Conservation (phyloP, 768 basidiomycete species). For the Inosperma sp. region DNA sequence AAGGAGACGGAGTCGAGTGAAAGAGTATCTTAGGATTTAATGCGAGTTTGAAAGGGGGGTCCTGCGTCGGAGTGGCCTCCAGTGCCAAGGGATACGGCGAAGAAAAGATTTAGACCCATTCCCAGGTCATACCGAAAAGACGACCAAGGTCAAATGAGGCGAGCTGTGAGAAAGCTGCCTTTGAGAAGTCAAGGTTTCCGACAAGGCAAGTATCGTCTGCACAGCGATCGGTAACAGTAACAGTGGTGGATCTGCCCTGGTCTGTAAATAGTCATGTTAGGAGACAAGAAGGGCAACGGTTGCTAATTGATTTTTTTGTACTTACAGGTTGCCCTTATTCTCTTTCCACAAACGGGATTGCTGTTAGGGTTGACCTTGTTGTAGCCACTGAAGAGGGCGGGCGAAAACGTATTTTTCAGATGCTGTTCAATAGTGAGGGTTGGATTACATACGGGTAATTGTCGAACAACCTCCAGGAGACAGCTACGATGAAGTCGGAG, state of each 20-base stretch:
- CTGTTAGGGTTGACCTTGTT: slow-evolving; percentile 58
- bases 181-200: slow-evolving; percentile 60
- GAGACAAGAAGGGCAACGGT: slow-evolving; percentile 5
- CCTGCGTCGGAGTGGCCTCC: neutral
- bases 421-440: neutral
- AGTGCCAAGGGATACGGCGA: slow-evolving; percentile 4
- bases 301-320: slow-evolving; percentile 7
- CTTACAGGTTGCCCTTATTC: slow-evolving; percentile 47
- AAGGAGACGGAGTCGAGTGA: slow-evolving; percentile 3
- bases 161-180: slow-evolving; percentile 48
- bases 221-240: slow-evolving; percentile 62
- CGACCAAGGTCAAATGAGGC: slow-evolving; percentile 46
- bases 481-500: slow-evolving; percentile 52
- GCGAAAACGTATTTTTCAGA: slow-evolving; percentile 1
- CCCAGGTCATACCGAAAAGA: slow-evolving; percentile 47
- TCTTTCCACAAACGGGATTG: slow-evolving; percentile 66
- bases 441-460: slow-evolving; percentile 48
- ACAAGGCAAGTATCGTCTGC: slow-evolving; percentile 37
- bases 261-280: slow-evolving; percentile 34
- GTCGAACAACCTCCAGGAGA: slow-evolving; percentile 54
- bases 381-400: slow-evolving; percentile 42
- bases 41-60: no score
- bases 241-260: slow-evolving; percentile 43
- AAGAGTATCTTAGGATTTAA: no score
- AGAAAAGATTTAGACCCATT: slow-evolving; percentile 33